phyloP scores from a whole-genome alignment of 2,329 filamentous ascomycete species.

The Aspergillus costaricaensis region DNA sequence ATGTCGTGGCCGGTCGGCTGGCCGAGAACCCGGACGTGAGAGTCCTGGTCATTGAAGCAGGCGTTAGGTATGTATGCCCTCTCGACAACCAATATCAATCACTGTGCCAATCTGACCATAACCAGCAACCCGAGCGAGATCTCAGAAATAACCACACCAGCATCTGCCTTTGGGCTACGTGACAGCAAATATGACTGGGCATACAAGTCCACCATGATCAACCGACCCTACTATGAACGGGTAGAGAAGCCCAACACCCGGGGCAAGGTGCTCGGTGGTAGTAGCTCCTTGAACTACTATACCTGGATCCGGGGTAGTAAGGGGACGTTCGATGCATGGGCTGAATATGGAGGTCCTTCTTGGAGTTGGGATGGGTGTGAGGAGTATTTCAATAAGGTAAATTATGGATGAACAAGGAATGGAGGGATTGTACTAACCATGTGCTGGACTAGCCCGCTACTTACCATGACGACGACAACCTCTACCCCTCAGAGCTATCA shows the following conservation, averaged over 20 bases:
- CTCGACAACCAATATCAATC: not conserved
- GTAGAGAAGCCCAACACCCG: constrained; percentile 3
- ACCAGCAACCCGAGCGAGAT: not conserved
- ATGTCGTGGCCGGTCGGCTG: constrained; percentile 3
- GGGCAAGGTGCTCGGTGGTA: not conserved
- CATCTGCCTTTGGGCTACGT: not conserved
- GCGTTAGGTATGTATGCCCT: not conserved
- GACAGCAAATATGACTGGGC: constrained; percentile 4
- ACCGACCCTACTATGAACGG: not conserved
- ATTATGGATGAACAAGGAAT: not conserved
- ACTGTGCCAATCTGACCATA: not conserved
- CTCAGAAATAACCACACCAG: not conserved
- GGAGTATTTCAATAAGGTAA: constrained; percentile 2
- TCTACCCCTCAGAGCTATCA: not conserved
- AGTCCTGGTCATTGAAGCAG: not conserved
- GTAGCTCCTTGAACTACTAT: constrained; percentile 3
- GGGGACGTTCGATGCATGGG: constrained; percentile 2
- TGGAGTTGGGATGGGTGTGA: constrained; percentile 2
- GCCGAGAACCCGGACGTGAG: not conserved
- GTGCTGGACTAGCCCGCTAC: not conserved
- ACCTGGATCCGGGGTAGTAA: constrained; percentile 1
- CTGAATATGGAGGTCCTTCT: not conserved
- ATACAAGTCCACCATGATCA: not conserved
- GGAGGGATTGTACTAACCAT: not conserved
- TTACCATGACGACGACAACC: not conserved